Percentiles rank a stretch among this genome's conserved stretches.
Conservation (phyloP, 352 stramenopile species). For the Phytophthora melonis region DNA sequence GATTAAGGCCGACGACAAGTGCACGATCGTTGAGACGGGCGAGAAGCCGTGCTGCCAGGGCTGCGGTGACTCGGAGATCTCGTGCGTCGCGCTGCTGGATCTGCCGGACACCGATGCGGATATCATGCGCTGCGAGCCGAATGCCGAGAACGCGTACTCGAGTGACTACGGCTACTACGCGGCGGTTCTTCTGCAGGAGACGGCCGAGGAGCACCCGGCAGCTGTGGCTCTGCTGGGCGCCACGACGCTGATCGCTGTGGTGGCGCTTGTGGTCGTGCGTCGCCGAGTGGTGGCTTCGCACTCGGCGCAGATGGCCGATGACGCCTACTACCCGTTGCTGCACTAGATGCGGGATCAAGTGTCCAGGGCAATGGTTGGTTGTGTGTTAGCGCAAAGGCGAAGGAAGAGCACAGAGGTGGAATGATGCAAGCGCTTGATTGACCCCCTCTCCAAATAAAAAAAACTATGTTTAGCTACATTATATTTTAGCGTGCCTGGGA, state of each 20-base stretch:
- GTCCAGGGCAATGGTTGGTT: too few relatives aligned
- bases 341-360: slow-evolving; percentile 34
- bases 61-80: slow-evolving; percentile 38
- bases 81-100: slow-evolving; percentile 55
- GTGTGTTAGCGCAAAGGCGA: not conserved
- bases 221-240: slow-evolving; percentile 43
- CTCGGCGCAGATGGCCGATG: slow-evolving; percentile 36
- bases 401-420: not conserved
- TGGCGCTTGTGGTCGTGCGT: slow-evolving; percentile 64
- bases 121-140: slow-evolving; percentile 65
- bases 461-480: not conserved
- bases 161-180: slow-evolving; percentile 26
- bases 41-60: slow-evolving; percentile 57
- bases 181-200: slow-evolving; percentile 38
- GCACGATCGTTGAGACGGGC: slow-evolving; percentile 38
- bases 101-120: slow-evolving; percentile 49
- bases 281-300: slow-evolving; percentile 24
- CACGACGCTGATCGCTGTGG: slow-evolving; percentile 55
- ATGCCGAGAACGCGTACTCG: slow-evolving; percentile 22
- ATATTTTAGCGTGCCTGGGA: too few relatives aligned
- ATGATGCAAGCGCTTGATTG: not conserved
- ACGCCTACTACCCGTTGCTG: slow-evolving; percentile 73
- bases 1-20: slow-evolving; percentile 31
- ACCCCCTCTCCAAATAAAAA: not conserved
- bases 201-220: slow-evolving; percentile 38